A percentile compares a stretch with the other conserved stretches of the same genome.
phyloP scores from a whole-genome alignment of 306 rosid species.

The Citrullus colocynthis region DNA sequence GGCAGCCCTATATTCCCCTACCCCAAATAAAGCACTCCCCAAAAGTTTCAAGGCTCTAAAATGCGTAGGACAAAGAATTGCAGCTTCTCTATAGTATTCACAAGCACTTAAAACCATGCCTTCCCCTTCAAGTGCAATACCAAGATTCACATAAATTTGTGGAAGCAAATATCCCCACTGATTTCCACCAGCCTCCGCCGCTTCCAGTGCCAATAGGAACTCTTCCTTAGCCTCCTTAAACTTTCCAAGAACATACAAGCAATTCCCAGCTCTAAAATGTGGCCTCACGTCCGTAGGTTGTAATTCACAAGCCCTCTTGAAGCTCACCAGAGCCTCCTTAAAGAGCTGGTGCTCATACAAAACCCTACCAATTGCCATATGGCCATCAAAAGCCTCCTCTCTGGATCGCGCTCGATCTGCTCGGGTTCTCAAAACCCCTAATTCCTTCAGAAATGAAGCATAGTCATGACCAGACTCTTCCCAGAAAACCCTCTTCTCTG shows the following conservation, averaged over 20 bases:
- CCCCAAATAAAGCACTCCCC: conserved; percentile 97
- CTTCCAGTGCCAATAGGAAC: conserved; percentile 74
- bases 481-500: conserved; percentile 77
- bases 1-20: conserved; percentile 93
- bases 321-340: conserved; percentile 77
- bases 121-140: conserved; percentile 93
- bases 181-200: conserved; percentile 90
- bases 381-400: conserved; percentile 95
- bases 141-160: conserved; percentile 89
- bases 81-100: conserved; percentile 97
- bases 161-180: conserved; percentile 98
- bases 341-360: conserved; percentile 82
- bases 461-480: conserved; percentile 88
- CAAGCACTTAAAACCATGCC: conserved; percentile 99
- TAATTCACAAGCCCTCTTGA: conserved; percentile 89
- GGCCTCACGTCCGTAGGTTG: conserved; percentile 95
- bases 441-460: conserved; percentile 56
- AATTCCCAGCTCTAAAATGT: conserved; percentile 90
- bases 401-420: conserved; percentile 85
- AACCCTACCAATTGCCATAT: conserved; percentile 95
- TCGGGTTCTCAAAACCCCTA: conserved; percentile 63
- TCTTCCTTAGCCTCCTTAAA: conserved; percentile 79
- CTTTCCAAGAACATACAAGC: conserved; percentile 63
- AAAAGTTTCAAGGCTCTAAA: conserved; percentile 92
- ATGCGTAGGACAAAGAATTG: conserved; percentile 93